These are phyloP conservation scores for Primulina tabacum DNA, from an alignment of 257 asterid species.

Conservation along the genomic window DNA sequence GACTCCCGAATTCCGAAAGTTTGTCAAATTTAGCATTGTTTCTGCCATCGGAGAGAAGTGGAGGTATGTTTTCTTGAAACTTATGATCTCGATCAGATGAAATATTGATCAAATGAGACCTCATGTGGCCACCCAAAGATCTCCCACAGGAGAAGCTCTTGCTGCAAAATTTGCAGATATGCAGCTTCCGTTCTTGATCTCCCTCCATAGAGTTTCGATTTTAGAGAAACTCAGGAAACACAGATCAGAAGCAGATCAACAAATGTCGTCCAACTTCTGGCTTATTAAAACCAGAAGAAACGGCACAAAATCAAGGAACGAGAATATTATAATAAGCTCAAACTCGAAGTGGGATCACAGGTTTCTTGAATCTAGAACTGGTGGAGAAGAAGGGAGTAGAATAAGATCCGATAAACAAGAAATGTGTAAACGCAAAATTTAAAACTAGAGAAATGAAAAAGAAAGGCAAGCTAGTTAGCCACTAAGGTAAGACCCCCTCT, in stretches of 20 bases:
- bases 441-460: background rate
- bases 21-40: background rate
- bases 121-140: slow-evolving; percentile 71
- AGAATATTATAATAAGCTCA: background rate
- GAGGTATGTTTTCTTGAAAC: slow-evolving; percentile 44
- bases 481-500: slow-evolving; percentile 21
- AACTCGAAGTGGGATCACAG: background rate
- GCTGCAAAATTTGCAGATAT: slow-evolving; percentile 65
- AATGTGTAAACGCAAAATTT: slow-evolving; percentile 8
- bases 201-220: slow-evolving; percentile 29
- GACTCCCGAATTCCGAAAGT: slow-evolving; percentile 10
- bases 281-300: background rate
- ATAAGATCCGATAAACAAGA: slow-evolving; percentile 31
- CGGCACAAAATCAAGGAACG: background rate
- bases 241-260: slow-evolving; percentile 19
- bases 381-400: slow-evolving; percentile 19
- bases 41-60: slow-evolving; percentile 26
- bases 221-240: no score
- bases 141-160: slow-evolving; percentile 62
- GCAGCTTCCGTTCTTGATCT: slow-evolving; percentile 43
- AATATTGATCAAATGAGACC: slow-evolving; percentile 73
- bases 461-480: slow-evolving; percentile 28
- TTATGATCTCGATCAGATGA: slow-evolving; percentile 34
- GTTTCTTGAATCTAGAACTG: slow-evolving; percentile 16
- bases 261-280: background rate